Evolutionary conservation across 208 protist genomes (phyloP), one percentile per base, ranked within the genome.

Genomic region (Naegleria fowleri): DNA sequence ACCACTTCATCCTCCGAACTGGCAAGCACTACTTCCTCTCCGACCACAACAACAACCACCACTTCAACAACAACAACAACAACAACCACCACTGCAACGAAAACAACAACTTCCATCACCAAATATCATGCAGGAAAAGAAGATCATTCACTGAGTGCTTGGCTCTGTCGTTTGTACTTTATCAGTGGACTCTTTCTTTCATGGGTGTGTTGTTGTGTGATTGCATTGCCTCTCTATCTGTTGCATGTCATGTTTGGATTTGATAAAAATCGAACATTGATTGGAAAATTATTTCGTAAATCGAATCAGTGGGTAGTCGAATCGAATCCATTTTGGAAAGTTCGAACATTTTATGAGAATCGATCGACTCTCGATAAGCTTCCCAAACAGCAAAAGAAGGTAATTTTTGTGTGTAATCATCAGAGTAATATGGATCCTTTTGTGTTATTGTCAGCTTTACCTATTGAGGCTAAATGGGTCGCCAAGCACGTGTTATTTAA

Each of bases 401-500:
- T 9, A 5, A 29, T 76, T 76, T 76, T 76, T 25, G n/a, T 76
- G 16, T 76, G 58, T 25, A 76, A 76, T 76, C 58, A 76, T 76
- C 58, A 76, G n/a, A 76, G 58, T 76, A 25, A 25, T 29, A 76
- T 76, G 58, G 58, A 76, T 76, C 58, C 96, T 5, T 97, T 96
- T 75, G 87, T 96, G 16, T 90, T 95, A 40, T 93, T 96, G 51
- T 94, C 95, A 90, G 93, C 93, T n/a, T 85, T 96, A 39, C 96
- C 96, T 0, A 93, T 92, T 33, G 96, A 97, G 59, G 93, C 94
- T 86, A 94, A 94, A 48, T 97, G 95, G 95, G 94, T 97, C 83
- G 94, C 94, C 39, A 97, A 97, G 93, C 91, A 92, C 33, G 93
- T 90, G 0, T 93, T 97, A 83, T 97, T 97, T 92, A 93, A 93